Evolutionary conservation across 2,329 filamentous ascomycete species (phyloP).

Genomic region (Colletotrichum eremochloae): DNA sequence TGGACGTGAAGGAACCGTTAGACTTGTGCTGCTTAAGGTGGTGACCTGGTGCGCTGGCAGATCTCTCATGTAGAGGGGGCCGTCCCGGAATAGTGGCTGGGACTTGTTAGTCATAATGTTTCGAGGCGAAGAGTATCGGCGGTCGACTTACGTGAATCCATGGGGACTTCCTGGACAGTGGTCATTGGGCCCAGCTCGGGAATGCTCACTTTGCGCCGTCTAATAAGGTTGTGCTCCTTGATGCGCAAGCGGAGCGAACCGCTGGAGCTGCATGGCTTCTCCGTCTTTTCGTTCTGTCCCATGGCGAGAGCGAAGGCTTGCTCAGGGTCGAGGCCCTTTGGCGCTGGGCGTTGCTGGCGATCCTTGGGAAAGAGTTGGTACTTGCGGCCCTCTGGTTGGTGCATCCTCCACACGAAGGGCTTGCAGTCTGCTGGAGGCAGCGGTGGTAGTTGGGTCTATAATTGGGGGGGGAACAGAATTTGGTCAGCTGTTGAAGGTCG

Average conservation of each 20-base stretch:
- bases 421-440: constrained; percentile 57
- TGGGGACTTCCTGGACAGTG: constrained; percentile 74
- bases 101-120: constrained; percentile 23
- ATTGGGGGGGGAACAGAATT: constrained; percentile 33
- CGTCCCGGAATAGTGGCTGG: constrained; percentile 76
- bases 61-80: constrained; percentile 74
- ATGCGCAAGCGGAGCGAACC: constrained; percentile 64
- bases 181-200: constrained; percentile 77
- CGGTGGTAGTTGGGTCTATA: constrained; percentile 41
- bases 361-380: constrained; percentile 73
- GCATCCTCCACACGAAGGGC: constrained; percentile 70
- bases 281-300: constrained; percentile 57
- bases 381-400: constrained; percentile 67
- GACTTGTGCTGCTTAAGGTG: constrained; percentile 62
- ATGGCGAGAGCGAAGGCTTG: constrained; percentile 62
- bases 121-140: constrained; percentile 47
- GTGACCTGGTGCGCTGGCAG: constrained; percentile 70
- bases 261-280: constrained; percentile 53
- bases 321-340: constrained; percentile 64
- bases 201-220: constrained; percentile 74
- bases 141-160: constrained; percentile 76
- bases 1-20: constrained; percentile 52
- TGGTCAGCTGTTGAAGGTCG: constrained; percentile 30
- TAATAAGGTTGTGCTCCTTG: constrained; percentile 69
- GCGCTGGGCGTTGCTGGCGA: constrained; percentile 58